These are phyloP conservation scores for Leccinum insigne DNA, from an alignment of 1,284 basidiomycete genomes.

Conservation along the genomic window DNA sequence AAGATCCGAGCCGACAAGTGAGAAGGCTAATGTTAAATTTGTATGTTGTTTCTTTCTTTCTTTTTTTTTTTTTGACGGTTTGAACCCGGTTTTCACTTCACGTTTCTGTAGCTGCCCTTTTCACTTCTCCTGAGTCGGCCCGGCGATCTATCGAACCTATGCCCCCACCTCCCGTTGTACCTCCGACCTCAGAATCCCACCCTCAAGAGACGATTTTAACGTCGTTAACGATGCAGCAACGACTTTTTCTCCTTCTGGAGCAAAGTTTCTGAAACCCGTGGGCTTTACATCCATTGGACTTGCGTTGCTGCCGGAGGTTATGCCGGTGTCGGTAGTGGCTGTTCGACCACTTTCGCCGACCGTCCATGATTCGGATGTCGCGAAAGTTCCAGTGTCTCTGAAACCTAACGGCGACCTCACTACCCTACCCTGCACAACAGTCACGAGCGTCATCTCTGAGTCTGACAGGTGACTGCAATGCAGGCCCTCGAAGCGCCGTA, in stretches of 20 bases:
- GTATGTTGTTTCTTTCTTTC: slow-evolving; percentile 22
- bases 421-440: slow-evolving; percentile 4
- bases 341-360: slow-evolving; percentile 17
- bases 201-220: slow-evolving; percentile 15
- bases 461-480: slow-evolving; percentile 66
- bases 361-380: slow-evolving; percentile 16
- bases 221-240: slow-evolving; percentile 16
- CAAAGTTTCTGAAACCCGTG: slow-evolving; percentile 37
- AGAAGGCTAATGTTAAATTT: slow-evolving; percentile 32
- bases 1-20: slow-evolving; percentile 26
- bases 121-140: slow-evolving; percentile 22
- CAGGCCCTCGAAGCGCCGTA: slow-evolving; percentile 84
- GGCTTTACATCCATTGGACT: slow-evolving; percentile 65
- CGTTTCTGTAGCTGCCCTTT: slow-evolving; percentile 15
- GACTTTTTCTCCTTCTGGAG: slow-evolving; percentile 26
- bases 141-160: slow-evolving; percentile 30
- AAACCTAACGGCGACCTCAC: slow-evolving; percentile 27
- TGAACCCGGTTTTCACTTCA: slow-evolving; percentile 13
- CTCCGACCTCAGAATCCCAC: slow-evolving; percentile 18
- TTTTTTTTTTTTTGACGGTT: background rate
- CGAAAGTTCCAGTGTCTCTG: slow-evolving; percentile 24
- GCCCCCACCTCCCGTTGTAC: slow-evolving; percentile 32
- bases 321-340: slow-evolving; percentile 9
- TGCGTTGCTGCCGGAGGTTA: slow-evolving; percentile 12
- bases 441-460: too few species aligned